Base-by-base conservation (phyloP, 2,329 filamentous ascomycete species). In the Tolypocladium endophyticum region DNA sequence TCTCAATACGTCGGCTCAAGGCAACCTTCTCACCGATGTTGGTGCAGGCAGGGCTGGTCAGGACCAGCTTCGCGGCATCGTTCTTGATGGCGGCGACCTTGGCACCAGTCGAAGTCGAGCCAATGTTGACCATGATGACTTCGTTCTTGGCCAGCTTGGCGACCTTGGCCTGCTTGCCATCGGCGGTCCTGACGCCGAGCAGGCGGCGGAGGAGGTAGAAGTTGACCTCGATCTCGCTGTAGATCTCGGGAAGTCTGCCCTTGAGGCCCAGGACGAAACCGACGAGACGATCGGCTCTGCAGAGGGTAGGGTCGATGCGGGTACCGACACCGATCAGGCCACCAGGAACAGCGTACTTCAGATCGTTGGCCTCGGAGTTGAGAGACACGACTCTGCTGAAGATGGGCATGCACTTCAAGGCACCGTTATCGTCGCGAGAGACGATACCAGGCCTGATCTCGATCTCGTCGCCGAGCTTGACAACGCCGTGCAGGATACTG, bases 51-150 rank as follows among this genome's bases (percentile, higher is more conserved):
- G 92, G 92, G 73, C 87, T 93, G 62, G 92, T 97, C 68, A 99
- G 81, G 61, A 90, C 88, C 66, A 99, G 83, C 81, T 97, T 97
- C 60, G 94, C 94, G 60, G 92, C 93, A 83, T 99, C 94, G 71
- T 93, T 92, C 84, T 94, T 97, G 73, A 97, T 95, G 70, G 91
- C 93, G 61, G 94, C 85, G 58, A 99, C 91, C 85, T 97, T 99
- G 67, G 94, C 94, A 76, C 94, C 94, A 18, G 93, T 97, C 55
- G 94, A 95, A 12, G 93, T 97, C 43, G 91, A 96, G 63, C 94
- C 94, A 73, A 99, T 99, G 82, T 99, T 99, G 66, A 99, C 94
- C 94, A 99, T 97, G 77, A 99, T 88, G 70, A 97, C 92, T 77
- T 99, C 94, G 78, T 96, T 97, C 87, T 97, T 99, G 60, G 92